These are phyloP conservation scores for Rhizodiscina lignyota DNA, from an alignment of 495 filamentous ascomycete species.

Conservation along the genomic window DNA sequence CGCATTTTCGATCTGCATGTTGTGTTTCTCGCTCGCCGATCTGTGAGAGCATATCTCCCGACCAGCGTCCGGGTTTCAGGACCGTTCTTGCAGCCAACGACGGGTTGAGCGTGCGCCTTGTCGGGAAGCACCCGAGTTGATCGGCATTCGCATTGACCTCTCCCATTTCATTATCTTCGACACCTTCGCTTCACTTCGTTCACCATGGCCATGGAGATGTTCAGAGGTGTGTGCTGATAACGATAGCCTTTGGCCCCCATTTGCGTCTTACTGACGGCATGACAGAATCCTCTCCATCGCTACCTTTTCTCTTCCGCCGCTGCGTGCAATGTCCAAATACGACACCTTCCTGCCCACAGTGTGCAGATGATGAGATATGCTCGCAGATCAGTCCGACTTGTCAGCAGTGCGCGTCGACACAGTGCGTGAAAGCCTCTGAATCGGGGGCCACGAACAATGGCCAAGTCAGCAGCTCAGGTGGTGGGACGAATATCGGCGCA, in stretches of 20 bases:
- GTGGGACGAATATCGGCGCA: conserved; percentile 52
- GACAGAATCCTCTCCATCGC: conserved; percentile 12
- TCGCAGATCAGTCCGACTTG: conserved; percentile 38
- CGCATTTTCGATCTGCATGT: not conserved
- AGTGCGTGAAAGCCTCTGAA: conserved; percentile 35
- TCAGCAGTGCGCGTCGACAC: conserved; percentile 37
- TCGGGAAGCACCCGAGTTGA: not conserved
- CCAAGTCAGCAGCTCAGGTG: conserved; percentile 9
- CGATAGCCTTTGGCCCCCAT: not conserved
- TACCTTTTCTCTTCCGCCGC: conserved; percentile 20
- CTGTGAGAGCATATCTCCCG: conserved; percentile 6
- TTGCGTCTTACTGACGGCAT: conserved; percentile 5
- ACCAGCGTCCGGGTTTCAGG: conserved; percentile 2
- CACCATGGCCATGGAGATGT: not conserved
- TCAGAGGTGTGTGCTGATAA: not conserved
- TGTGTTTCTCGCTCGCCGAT: conserved; percentile 2
- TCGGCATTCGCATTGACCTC: not conserved
- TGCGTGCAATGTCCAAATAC: conserved; percentile 20
- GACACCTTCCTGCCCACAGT: conserved; percentile 17
- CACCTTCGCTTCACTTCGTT: not conserved
- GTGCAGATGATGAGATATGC: conserved; percentile 27
- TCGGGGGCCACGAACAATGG: conserved; percentile 17
- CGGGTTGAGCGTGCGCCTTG: not conserved
- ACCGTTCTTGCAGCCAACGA: not conserved
- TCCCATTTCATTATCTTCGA: not conserved